Base-by-base conservation (phyloP, 768 basidiomycete species). In the Pulveroboletus sp. region DNA sequence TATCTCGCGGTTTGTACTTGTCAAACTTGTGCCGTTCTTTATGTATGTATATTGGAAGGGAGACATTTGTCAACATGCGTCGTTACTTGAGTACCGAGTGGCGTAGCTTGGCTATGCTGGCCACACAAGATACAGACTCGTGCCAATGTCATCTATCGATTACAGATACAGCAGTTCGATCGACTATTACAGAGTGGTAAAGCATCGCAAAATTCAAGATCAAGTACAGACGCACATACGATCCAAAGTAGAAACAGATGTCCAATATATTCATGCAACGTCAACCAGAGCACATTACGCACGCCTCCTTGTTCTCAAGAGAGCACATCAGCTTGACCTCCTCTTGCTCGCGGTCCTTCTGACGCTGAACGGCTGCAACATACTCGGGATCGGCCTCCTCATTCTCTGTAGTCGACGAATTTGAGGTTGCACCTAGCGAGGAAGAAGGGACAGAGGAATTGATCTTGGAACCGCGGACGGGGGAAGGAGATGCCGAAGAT, bases 231-330 rank as follows among this genome's bases (percentile, higher is more conserved):
- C 42, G 51, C 51, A 36, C 39, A 45, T 17, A 43, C 46, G 21
- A 57, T 51, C 38, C 40, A 46, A 45, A 32, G 39, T 33, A 43
- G 15, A 39, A 40, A 40, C 12, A 2, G 30, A 15, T n/a, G 51
- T n/a, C n/a, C 39, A 37, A 28, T 15, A 38, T 24, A 28, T 10
- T 36, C 26, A 41, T 38, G 7, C 38, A 36, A 31, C 18, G 27
- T 80, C 67, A 90, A 47, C 85, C 87, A 52, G 89, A 91, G 72
- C 90, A 93, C 90, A 93, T 93, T 66, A 93, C 60, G 64, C 92
- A 95, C 1, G 88, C 90, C 47, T 95, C 93, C 76, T 93, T 93
- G 71, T 95, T 95, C 68, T 94, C 92, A 43, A 95, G 59, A 55
- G 89, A 90, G 63, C 93, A 95, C 65, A 79, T 69, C 50, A 93